Conservation (phyloP, 2,329 filamentous ascomycete species). For the Grosmannia serpens region DNA sequence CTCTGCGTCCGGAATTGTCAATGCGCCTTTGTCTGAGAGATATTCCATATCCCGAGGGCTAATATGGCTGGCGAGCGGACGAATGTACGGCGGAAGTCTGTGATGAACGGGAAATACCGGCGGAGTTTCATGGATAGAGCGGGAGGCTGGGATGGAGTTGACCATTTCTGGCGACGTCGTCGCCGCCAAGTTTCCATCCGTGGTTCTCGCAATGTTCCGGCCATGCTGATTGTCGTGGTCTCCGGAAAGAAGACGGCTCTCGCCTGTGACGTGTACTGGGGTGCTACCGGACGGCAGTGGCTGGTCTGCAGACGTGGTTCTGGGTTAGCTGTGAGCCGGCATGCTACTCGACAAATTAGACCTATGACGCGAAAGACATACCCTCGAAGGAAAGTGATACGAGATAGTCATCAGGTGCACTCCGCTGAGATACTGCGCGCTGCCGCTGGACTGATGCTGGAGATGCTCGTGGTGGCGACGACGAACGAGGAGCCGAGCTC, state of each 20-base stretch:
- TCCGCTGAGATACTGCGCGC: background rate
- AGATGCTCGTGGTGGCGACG: background rate
- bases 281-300: background rate
- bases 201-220: background rate
- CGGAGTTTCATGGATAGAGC: background rate
- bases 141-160: background rate
- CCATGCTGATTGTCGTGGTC: background rate
- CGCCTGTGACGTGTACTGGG: background rate
- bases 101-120: background rate
- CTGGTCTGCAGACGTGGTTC: background rate
- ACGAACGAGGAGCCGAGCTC: background rate
- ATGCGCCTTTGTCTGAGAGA: slow-evolving; percentile 50
- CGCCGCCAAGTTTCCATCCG: background rate
- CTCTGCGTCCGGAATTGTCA: slow-evolving; percentile 43
- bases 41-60: slow-evolving; percentile 41
- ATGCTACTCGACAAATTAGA: background rate
- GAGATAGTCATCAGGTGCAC: background rate
- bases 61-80: background rate
- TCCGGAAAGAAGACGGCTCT: background rate
- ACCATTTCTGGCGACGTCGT: background rate
- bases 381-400: background rate
- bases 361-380: background rate
- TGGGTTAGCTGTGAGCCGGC: background rate
- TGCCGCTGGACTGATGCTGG: background rate
- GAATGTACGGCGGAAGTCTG: background rate